Evolutionary conservation across 768 basidiomycete species (phyloP), one percentile per base, ranked within the genome.

Genomic region (Calocybe cyanea): DNA sequence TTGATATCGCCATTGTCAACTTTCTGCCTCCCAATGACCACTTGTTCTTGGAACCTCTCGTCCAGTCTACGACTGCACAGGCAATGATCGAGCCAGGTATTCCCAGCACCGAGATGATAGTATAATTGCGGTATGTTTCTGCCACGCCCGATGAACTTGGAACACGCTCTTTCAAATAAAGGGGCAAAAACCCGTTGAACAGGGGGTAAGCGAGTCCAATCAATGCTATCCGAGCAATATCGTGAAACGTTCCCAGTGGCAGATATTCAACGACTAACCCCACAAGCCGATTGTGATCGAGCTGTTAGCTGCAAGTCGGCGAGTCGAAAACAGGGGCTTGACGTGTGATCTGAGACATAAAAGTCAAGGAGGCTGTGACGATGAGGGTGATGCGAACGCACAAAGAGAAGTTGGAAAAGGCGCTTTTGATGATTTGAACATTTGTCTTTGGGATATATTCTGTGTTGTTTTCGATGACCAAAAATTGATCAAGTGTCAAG

Each of bases 181-280:
- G 58, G 2, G 78, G 72, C 18, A 81, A 63, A 61, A 79, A 81
- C 2, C 65, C 57, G 45, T 67, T 77, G 63, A 72, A 78, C 2
- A 80, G 63, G 4, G 79, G 79, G 52, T 75, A 80, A 6, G 75
- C 77, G 1, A 78, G 67, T 7, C 78, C 78, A 39, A 78, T 72
- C 20, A 74, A 52, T 25, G 67, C 75, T 63, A 41, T 46, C 30
- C 6, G 25, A 18, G 15, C 19, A 11, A 18, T 9, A 24, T 25
- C 11, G 23, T 28, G 25, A 28, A 11, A 6, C 5, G n/a, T n/a
- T 14, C 23, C 1, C n/a, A 19, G 19, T 32, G 17, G 9, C 17
- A 14, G 9, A 28, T 31, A 10, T 5, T 17, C 34, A n/a, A 5
- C n/a, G 35, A 54, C 5, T 55, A 33, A 75, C 66, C 76, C 76